Evolutionary conservation across 202 grass and related monocot genomes (phyloP), one percentile per base, ranked within the genome.

Genomic region (Dendrocalamus latiflorus): DNA sequence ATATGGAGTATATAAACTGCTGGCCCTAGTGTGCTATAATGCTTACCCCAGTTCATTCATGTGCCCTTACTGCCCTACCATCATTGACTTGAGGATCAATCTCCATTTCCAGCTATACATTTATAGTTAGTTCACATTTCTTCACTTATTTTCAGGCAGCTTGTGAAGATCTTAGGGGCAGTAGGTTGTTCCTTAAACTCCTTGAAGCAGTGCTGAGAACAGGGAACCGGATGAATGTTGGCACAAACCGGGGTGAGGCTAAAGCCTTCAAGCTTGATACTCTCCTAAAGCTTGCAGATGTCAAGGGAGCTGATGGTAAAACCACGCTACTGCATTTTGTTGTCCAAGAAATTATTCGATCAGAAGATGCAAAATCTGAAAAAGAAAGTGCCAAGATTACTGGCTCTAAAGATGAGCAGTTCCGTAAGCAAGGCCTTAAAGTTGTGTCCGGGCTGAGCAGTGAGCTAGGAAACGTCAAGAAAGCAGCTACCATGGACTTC

Each of bases 201-300:
- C 82, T 98, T 21, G 96, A 98, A 86, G 96, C 91, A 54, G 93
- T 98, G 26, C 85, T 98, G 53, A 86, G 87, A 87, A 89, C 93
- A 0, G 93, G 96, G 44, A 98, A 93, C 91, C 67, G 89, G 85
- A 95, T 98, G 93, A 98, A 98, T 43, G 89, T 95, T 6, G 89
- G 91, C 25, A 98, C 96, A 17, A 95, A 91, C 59, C 53, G 96
- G 8, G 87, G 96, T 17, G 84, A 95, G 24, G 92, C 96, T 7
- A 90, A 84, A 80, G 91, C 96, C 18, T 95, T 95, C 78, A 98
- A 98, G 85, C 85, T 98, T 0, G 96, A 98, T 51, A 93, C 87
- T 42, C 96, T 98, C 68, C 87, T 98, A 34, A 95, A 98, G 62
- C 93, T 98, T 11, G 90, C 93, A 65, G 91, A 93, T 2, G 70